Evolutionary conservation across 345 rosid species (phyloP).

Genomic region (Carallia brachiata): DNA sequence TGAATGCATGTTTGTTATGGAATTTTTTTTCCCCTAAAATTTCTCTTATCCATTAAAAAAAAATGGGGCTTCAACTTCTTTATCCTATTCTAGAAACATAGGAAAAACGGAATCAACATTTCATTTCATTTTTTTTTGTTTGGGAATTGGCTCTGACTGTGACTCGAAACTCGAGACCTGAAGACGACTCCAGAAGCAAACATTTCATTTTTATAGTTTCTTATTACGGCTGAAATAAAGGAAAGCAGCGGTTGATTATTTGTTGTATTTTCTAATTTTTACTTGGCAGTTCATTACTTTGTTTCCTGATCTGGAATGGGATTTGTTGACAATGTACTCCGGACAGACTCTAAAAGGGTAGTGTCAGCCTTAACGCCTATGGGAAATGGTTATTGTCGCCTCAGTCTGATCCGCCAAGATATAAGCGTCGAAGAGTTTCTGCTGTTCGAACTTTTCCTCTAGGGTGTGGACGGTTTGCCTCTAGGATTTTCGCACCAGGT

Average conservation of each 20-base stretch:
- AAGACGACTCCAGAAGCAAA: too few relatives aligned
- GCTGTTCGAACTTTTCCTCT: slow-evolving; percentile 52
- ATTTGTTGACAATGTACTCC: slow-evolving; percentile 31
- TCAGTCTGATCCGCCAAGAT: slow-evolving; percentile 23
- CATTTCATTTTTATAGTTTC: too few relatives aligned
- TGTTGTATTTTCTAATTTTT: not conserved
- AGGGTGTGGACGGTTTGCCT: slow-evolving; percentile 40
- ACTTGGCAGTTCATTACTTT: not conserved
- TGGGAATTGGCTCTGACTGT: too few relatives aligned
- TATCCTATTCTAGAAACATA: too few relatives aligned
- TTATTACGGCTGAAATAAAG: too few relatives aligned
- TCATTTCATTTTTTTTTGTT: too few relatives aligned
- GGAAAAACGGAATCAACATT: too few relatives aligned
- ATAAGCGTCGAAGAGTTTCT: slow-evolving; percentile 43
- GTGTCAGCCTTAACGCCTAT: slow-evolving; percentile 5
- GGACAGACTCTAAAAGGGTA: slow-evolving; percentile 30
- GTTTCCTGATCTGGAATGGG: slow-evolving; percentile 38
- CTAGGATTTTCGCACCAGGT: not conserved
- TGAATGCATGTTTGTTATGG: too few relatives aligned
- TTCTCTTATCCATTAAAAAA: too few relatives aligned
- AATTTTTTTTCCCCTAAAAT: too few relatives aligned
- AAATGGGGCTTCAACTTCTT: too few relatives aligned
- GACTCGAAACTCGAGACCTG: too few relatives aligned
- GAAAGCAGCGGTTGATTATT: not conserved
- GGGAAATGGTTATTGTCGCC: slow-evolving; percentile 30